These are phyloP conservation scores for Yarrowia sp. DNA, from an alignment of 805 yeast species.

Conservation along the genomic window DNA sequence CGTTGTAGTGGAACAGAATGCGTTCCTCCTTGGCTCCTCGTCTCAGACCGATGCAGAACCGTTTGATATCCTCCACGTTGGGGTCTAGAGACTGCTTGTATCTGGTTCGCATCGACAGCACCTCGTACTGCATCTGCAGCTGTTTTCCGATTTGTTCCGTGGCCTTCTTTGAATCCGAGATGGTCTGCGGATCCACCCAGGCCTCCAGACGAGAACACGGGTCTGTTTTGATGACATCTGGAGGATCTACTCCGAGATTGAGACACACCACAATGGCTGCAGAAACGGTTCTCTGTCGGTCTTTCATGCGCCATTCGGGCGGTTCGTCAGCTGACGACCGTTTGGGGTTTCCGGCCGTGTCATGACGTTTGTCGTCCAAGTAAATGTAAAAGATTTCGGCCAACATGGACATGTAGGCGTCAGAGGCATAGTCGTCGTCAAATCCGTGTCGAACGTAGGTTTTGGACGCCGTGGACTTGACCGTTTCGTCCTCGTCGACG, in stretches of 20 bases:
- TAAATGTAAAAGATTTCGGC: conserved; percentile 70
- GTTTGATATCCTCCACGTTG: conserved; percentile 88
- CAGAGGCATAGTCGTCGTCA: conserved; percentile 53
- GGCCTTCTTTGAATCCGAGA: conserved; percentile 83
- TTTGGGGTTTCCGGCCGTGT: conserved; percentile 77
- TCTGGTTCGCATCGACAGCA: conserved; percentile 78
- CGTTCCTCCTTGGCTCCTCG: conserved; percentile 92
- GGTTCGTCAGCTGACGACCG: conserved; percentile 44
- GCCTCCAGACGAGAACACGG: conserved; percentile 92
- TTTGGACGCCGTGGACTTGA: conserved; percentile 32
- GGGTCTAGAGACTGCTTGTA: conserved; percentile 93
- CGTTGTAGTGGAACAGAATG: conserved; percentile 90
- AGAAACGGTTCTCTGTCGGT: conserved; percentile 85
- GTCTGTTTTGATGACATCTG: conserved; percentile 87
- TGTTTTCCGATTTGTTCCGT: conserved; percentile 86
- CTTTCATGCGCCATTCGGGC: conserved; percentile 89
- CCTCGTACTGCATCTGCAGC: conserved; percentile 84
- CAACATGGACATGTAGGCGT: conserved; percentile 46
- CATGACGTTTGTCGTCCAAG: conserved; percentile 88
- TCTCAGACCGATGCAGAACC: conserved; percentile 84
- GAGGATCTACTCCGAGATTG: conserved; percentile 95
- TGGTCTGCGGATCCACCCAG: conserved; percentile 84
- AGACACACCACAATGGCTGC: conserved; percentile 90
- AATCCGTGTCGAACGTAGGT: conserved; percentile 56
- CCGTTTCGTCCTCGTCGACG: conserved; percentile 14